Evolutionary conservation across 805 yeast genomes (phyloP), one percentile per base, ranked within the genome.

Genomic region (Candida stauntonica): DNA sequence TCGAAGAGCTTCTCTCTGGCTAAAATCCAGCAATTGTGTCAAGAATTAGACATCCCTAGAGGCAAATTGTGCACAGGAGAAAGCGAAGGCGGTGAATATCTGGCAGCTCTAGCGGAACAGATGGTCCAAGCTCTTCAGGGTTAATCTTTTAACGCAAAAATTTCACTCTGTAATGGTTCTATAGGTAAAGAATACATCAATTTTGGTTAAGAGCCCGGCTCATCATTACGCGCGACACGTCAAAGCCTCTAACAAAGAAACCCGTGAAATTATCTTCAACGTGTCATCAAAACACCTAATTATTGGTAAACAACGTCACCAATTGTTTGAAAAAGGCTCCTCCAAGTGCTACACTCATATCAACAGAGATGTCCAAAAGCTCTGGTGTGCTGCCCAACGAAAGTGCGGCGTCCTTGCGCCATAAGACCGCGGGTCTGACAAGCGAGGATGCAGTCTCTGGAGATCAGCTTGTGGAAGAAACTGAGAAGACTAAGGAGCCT

Each of bases 61-160:
- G 47, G 45, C 4, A 42, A 27, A 17, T 29, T 47, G 5, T 40
- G 42, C 20, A 19, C 33, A 5, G 38, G 33, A 1, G 24, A 21
- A 6, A 14, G 42, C 17, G 39, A 35, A 7, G 33, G 26, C 3
- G 15, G 18, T 3, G 44, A 40, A 4, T 36, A 37, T 15, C 33
- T 39, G 3, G 26, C 45, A 2, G 35, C 36, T 17, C 17, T 47
- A 28, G 44, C 36, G 3, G 16, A 19, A 12, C 51, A 47, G 29
- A 26, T 38, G 4, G 39, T 42, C 5, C 40, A 42, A 23, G 50
- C 47, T 3, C 31, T 44, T 5, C 43, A 39, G 24, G 38, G 34
- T 2, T 34, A 26, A 38, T n/a, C n/a, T n/a, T n/a, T n/a, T n/a
- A n/a, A n/a, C n/a, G n/a, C n/a, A n/a, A n/a, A n/a, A n/a, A n/a